Percentiles rank a stretch among this genome's conserved stretches.
Evolutionary conservation across 805 yeast genomes (phyloP).

Genomic region (Blastobotrys muscicola): DNA sequence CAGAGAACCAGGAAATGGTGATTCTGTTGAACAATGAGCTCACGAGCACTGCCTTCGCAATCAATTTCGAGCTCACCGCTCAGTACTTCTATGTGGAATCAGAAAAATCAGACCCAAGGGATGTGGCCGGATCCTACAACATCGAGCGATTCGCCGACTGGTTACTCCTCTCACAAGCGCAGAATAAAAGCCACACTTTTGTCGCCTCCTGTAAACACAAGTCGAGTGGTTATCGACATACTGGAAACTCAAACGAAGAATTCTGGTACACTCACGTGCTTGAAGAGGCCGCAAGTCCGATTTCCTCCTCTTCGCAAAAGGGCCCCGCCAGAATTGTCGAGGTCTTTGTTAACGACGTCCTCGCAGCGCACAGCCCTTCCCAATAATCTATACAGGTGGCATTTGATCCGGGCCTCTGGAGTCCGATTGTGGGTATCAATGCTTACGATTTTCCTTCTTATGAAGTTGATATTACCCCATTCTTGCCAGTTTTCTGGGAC

Average conservation of each 20-base stretch:
- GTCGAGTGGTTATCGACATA: slow-evolving; percentile 46
- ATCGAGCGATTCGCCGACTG: neutral
- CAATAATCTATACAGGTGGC: slow-evolving; percentile 79
- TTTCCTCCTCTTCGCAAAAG: too few relatives aligned
- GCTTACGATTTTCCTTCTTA: slow-evolving; percentile 66
- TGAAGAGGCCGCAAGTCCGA: too few relatives aligned
- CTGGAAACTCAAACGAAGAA: slow-evolving; percentile 80
- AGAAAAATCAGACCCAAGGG: too few relatives aligned
- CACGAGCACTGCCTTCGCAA: slow-evolving; percentile 30
- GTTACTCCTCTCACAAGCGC: too few relatives aligned
- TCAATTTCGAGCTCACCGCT: slow-evolving; percentile 7
- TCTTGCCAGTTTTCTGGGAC: slow-evolving; percentile 60
- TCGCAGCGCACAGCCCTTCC: slow-evolving; percentile 60
- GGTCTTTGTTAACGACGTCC: slow-evolving; percentile 48
- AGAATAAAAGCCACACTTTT: too few relatives aligned
- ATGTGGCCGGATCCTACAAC: too few relatives aligned
- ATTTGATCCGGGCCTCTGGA: slow-evolving; percentile 73
- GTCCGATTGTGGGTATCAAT: slow-evolving; percentile 62
- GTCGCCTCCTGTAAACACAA: slow-evolving; percentile 45
- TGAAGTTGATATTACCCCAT: slow-evolving; percentile 60
- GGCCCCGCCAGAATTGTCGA: slow-evolving; percentile 69
- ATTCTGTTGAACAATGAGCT: slow-evolving; percentile 56
- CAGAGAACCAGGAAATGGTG: slow-evolving; percentile 30
- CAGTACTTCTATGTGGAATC: slow-evolving; percentile 5
- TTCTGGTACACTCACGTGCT: slow-evolving; percentile 66